Percentiles rank a stretch among this genome's conserved stretches.
Evolutionary conservation across 2,329 filamentous ascomycete species (phyloP).

Genomic region (Alternaria dauci): DNA sequence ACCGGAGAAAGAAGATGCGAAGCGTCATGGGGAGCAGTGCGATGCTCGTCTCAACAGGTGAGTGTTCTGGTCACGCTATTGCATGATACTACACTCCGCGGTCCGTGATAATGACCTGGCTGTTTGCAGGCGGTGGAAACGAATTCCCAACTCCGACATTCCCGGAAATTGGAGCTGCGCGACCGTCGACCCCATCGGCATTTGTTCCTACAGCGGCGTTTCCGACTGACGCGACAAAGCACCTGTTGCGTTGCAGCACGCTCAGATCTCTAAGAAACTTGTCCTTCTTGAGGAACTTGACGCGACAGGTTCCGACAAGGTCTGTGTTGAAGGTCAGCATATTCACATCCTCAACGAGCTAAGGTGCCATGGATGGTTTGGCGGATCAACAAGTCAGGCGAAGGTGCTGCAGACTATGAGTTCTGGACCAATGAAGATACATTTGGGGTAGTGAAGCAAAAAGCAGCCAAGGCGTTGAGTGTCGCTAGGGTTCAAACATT

Average conservation of each 20-base stretch:
- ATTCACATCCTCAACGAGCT: slow-evolving; percentile 15
- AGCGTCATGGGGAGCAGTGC: slow-evolving; percentile 10
- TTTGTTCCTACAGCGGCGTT: slow-evolving; percentile 17
- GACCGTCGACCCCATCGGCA: slow-evolving; percentile 10
- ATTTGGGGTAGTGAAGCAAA: slow-evolving; percentile 7
- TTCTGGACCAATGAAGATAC: slow-evolving; percentile 15
- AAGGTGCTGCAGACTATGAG: slow-evolving; percentile 16
- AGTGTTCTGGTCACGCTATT: not conserved
- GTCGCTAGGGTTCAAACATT: not conserved
- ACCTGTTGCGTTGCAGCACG: slow-evolving; percentile 7
- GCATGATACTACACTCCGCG: too few relatives aligned
- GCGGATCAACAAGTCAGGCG: slow-evolving; percentile 17
- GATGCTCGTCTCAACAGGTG: slow-evolving; percentile 16
- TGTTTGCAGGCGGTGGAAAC: not conserved
- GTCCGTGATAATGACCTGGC: not conserved
- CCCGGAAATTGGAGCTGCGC: not conserved
- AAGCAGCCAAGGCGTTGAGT: not conserved
- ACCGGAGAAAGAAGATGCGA: slow-evolving; percentile 19
- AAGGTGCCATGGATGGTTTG: slow-evolving; percentile 15
- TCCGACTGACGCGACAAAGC: slow-evolving; percentile 12
- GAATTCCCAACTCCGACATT: not conserved
- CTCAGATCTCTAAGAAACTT: slow-evolving; percentile 9
- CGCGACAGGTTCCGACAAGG: slow-evolving; percentile 8
- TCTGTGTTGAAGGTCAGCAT: slow-evolving; percentile 8
- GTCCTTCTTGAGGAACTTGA: slow-evolving; percentile 16